Percentiles rank a stretch among this genome's conserved stretches.
Conservation (phyloP, 257 asterid species). For the Linaria vulgaris region DNA sequence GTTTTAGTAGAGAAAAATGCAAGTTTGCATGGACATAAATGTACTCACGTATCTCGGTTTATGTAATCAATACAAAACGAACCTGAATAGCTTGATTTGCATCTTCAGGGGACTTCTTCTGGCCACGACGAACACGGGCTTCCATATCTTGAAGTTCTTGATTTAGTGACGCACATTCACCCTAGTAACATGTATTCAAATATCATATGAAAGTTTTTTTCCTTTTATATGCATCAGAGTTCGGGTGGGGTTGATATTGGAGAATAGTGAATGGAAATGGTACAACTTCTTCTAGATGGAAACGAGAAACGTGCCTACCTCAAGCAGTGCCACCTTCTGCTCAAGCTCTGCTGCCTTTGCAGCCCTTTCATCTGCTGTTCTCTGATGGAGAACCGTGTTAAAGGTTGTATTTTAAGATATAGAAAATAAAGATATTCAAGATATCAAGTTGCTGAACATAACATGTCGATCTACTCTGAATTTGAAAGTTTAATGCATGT, state of each 20-base stretch:
- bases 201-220: conserved; percentile 8
- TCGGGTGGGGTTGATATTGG: conserved; percentile 12
- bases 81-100: conserved; percentile 96
- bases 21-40: conserved; percentile 8
- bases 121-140: conserved; percentile 89
- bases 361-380: conserved; percentile 93
- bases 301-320: conserved; percentile 53
- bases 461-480: not conserved
- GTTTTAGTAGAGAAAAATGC: conserved; percentile 13
- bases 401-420: conserved; percentile 19
- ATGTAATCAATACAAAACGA: conserved; percentile 19
- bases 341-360: conserved; percentile 93
- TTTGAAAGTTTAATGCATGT: conserved; percentile 16
- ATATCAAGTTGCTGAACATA: conserved; percentile 17
- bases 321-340: conserved; percentile 96
- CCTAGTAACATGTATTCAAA: conserved; percentile 44
- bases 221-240: conserved; percentile 11
- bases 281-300: conserved; percentile 18
- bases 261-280: conserved; percentile 4
- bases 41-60: not conserved
- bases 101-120: conserved; percentile 87
- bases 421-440: conserved; percentile 8
- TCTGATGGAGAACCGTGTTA: conserved; percentile 47
- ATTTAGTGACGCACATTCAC: conserved; percentile 88
- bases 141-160: conserved; percentile 99